These are phyloP conservation scores for Fusarium austroafricanum DNA, from an alignment of 2,329 filamentous ascomycete genomes.

Conservation along the genomic window DNA sequence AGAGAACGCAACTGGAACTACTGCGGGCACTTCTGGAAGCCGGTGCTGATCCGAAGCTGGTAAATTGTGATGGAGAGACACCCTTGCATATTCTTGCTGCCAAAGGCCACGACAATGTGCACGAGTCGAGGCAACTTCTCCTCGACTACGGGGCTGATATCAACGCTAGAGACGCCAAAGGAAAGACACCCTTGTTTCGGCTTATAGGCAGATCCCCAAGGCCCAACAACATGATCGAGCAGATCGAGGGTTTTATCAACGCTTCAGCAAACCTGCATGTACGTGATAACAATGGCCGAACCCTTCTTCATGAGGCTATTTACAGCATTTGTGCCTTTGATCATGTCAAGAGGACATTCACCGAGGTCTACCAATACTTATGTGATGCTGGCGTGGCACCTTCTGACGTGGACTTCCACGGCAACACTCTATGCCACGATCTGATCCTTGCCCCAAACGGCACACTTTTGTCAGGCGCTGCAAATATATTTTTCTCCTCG, in stretches of 20 bases:
- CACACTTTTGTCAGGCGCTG: not conserved
- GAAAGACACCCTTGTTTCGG: slow-evolving; percentile 19
- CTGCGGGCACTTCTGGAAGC: slow-evolving; percentile 23
- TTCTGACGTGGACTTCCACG: slow-evolving; percentile 17
- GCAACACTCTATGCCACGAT: slow-evolving; percentile 36
- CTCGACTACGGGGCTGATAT: slow-evolving; percentile 17
- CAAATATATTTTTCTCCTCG: not conserved
- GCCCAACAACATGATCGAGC: not conserved
- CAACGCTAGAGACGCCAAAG: slow-evolving; percentile 16
- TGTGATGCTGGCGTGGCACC: slow-evolving; percentile 21
- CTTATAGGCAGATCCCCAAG: not conserved
- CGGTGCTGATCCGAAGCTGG: slow-evolving; percentile 39
- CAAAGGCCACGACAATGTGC: not conserved
- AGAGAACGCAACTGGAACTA: not conserved
- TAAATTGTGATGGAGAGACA: slow-evolving; percentile 21
- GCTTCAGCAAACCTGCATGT: not conserved
- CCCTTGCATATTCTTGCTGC: slow-evolving; percentile 22
- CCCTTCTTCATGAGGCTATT: slow-evolving; percentile 24
- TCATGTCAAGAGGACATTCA: not conserved
- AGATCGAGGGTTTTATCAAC: slow-evolving; percentile 5
- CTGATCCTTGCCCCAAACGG: not conserved
- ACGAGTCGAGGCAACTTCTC: not conserved
- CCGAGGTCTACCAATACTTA: slow-evolving; percentile 10
- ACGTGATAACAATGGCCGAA: slow-evolving; percentile 18
- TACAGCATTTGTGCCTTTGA: not conserved